Percentiles rank a stretch among this genome's conserved stretches.
phyloP scores from a whole-genome alignment of 1,284 basidiomycete species.

The Coniferiporia weirii region DNA sequence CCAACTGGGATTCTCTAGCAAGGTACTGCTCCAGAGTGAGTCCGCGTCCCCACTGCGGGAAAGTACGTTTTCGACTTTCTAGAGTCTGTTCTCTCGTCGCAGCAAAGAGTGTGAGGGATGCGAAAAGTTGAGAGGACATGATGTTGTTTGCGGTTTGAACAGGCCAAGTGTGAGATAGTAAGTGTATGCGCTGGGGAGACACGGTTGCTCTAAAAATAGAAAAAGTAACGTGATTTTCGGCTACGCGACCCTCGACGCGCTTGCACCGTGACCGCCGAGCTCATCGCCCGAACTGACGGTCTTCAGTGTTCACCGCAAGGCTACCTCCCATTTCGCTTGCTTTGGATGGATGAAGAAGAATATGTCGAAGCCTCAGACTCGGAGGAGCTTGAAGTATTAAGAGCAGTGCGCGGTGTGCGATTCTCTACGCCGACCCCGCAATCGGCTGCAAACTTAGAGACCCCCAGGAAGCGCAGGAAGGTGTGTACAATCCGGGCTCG shows the following conservation, averaged over 20 bases:
- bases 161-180: neutral
- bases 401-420: conserved; percentile 13
- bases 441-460: neutral
- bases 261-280: neutral
- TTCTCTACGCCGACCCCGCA: neutral
- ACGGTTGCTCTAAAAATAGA: neutral
- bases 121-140: conserved; percentile 7
- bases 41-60: conserved; percentile 32
- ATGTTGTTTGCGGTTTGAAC: neutral
- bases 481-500: neutral
- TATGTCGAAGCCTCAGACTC: conserved; percentile 57
- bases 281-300: neutral
- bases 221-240: neutral
- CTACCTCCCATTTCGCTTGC: no score
- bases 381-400: conserved; percentile 45
- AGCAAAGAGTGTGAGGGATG: conserved; percentile 15
- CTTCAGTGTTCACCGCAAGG: no score
- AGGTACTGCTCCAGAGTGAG: conserved; percentile 34
- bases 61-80: conserved; percentile 31
- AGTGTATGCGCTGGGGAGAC: neutral
- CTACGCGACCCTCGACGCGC: neutral
- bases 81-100: conserved; percentile 31
- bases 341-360: conserved; percentile 28
- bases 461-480: conserved; percentile 16
- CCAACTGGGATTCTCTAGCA: conserved; percentile 30